These are phyloP conservation scores for Fraxinus floribunda DNA, from an alignment of 305 asterid genomes.

Conservation along the genomic window DNA sequence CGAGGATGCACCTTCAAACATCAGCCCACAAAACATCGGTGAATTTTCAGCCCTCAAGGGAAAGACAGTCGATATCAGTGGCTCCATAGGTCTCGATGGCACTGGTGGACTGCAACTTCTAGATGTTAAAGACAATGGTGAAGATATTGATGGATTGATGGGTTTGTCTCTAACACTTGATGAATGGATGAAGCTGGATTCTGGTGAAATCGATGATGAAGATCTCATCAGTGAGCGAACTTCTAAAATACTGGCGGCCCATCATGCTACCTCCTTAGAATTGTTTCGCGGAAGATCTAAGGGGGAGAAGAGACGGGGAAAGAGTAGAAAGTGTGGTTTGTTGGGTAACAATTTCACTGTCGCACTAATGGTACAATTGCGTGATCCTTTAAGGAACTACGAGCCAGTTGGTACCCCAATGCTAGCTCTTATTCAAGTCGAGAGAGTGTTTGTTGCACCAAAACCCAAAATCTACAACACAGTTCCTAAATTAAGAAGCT, in stretches of 20 bases:
- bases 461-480: conserved; percentile 74
- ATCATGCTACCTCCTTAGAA: conserved; percentile 73
- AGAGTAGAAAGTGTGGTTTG: conserved; percentile 70
- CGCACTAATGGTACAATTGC: conserved; percentile 94
- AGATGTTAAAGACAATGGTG: conserved; percentile 72
- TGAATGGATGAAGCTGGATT: conserved; percentile 96
- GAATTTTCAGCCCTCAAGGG: conserved; percentile 79
- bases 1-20: conserved; percentile 66
- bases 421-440: conserved; percentile 96
- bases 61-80: conserved; percentile 44
- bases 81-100: conserved; percentile 79
- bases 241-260: conserved; percentile 82
- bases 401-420: conserved; percentile 94
- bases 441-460: conserved; percentile 81
- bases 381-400: conserved; percentile 81
- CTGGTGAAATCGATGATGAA: conserved; percentile 78
- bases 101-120: conserved; percentile 78
- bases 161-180: conserved; percentile 85
- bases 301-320: conserved; percentile 75
- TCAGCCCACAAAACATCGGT: conserved; percentile 62
- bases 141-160: conserved; percentile 84
- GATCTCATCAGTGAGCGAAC: conserved; percentile 73
- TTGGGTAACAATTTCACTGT: conserved; percentile 90
- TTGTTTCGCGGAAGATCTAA: conserved; percentile 63
- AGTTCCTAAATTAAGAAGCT: conserved; percentile 44